Evolutionary conservation across 2,329 filamentous ascomycete genomes (phyloP).

Genomic region (Hypoxylon sp.): DNA sequence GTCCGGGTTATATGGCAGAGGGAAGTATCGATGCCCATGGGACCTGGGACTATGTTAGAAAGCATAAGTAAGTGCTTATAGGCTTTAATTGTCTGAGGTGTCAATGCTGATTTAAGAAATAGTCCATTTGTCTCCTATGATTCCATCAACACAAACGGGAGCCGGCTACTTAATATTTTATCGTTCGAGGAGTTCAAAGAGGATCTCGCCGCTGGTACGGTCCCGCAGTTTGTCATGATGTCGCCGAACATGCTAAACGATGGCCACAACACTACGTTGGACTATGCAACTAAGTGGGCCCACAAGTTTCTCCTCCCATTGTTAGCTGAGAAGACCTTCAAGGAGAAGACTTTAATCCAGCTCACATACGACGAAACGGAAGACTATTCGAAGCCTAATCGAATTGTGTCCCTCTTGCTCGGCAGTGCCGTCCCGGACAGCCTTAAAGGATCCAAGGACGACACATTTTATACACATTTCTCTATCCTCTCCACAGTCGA

Average conservation of each 20-base stretch:
- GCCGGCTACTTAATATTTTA: constrained; percentile 71
- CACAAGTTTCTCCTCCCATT: constrained; percentile 78
- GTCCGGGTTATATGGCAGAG: constrained; percentile 63
- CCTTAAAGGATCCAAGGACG: constrained; percentile 77
- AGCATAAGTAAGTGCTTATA: too few relatives aligned
- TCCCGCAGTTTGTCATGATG: constrained; percentile 77
- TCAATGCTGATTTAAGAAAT: too few relatives aligned
- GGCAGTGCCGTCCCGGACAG: constrained; percentile 77
- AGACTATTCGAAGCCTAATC: constrained; percentile 77
- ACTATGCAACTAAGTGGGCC: constrained; percentile 78
- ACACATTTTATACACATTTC: constrained; percentile 77
- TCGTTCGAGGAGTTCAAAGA: constrained; percentile 73
- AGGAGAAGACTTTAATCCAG: constrained; percentile 80
- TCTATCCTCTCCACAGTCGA: constrained; percentile 67
- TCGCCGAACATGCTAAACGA: constrained; percentile 76
- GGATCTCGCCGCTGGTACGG: constrained; percentile 67
- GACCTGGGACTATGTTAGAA: constrained; percentile 59
- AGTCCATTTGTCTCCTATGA: constrained; percentile 62
- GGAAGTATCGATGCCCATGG: constrained; percentile 55
- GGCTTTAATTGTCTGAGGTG: too few relatives aligned
- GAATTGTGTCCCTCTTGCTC: constrained; percentile 78
- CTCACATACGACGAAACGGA: constrained; percentile 86
- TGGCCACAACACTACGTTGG: constrained; percentile 80
- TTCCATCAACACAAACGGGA: constrained; percentile 58
- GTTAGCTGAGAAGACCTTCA: constrained; percentile 76